Percentiles rank a stretch among this genome's conserved stretches.
Conservation (phyloP, 2,329 filamentous ascomycete genomes). For the Hypocreales sp. region DNA sequence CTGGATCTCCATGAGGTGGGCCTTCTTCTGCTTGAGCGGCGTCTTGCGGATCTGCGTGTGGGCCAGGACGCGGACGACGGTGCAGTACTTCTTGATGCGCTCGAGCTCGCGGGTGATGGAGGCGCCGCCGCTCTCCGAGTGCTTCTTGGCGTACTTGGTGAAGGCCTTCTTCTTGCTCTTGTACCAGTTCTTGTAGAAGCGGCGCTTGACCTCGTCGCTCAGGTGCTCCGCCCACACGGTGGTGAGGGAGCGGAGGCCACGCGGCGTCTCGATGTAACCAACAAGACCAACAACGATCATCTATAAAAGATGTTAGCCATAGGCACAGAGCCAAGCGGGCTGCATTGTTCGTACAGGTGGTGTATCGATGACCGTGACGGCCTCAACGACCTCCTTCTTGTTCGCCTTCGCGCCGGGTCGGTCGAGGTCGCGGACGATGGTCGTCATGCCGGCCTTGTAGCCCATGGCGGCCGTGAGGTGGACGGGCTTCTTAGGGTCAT, state of each 20-base stretch:
- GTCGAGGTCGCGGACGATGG: constrained; percentile 98
- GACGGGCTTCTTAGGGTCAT: constrained; percentile 99
- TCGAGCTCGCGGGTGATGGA: constrained; percentile 95
- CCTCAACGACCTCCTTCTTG: constrained; percentile 96
- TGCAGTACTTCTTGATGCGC: constrained; percentile 99
- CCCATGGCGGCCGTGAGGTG: constrained; percentile 97
- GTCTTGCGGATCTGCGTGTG: constrained; percentile 99
- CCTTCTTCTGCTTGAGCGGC: constrained; percentile 99
- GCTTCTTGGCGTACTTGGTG: constrained; percentile 99
- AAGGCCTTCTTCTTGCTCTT: constrained; percentile 99
- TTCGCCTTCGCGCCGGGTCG: constrained; percentile 97
- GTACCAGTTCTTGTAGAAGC: constrained; percentile 99
- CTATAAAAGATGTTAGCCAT: constrained; percentile 62
- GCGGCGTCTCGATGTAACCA: constrained; percentile 99
- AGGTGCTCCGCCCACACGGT: constrained; percentile 99
- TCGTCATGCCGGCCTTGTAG: constrained; percentile 99
- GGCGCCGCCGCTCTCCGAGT: constrained; percentile 82
- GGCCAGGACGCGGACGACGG: constrained; percentile 94
- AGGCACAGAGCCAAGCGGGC: constrained; percentile 62
- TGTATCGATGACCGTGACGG: constrained; percentile 77
- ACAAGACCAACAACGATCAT: constrained; percentile 99
- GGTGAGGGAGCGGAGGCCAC: constrained; percentile 96
- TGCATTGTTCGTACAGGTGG: constrained; percentile 87
- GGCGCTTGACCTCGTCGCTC: constrained; percentile 95
- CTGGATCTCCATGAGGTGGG: constrained; percentile 99